Evolutionary conservation across 2,329 filamentous ascomycete species (phyloP), one percentile per base, ranked within the genome.

Genomic region (Exophiala mesophila): DNA sequence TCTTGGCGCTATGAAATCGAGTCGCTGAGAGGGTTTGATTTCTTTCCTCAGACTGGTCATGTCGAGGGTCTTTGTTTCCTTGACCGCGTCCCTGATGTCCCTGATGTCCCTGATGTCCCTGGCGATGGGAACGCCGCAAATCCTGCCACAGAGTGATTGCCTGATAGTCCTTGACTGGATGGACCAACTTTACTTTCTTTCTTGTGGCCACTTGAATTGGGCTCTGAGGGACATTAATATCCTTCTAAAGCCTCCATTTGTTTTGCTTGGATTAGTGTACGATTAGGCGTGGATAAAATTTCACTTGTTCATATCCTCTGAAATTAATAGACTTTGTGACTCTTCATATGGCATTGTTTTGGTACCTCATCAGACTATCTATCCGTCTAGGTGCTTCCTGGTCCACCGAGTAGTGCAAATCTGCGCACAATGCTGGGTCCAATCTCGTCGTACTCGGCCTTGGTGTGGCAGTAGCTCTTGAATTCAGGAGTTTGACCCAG

Each of bases 401-500:
- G 92, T 16, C 90, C 92, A 63, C 92, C 92, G 52, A 97, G 73
- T 53, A 97, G 75, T 52, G 89, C 90, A 66, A 97, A 97, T 70
- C 90, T 82, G 67, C 90, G 80, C 47, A 96, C 90, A 66, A 96
- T 96, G 64, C 88, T 89, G 12, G 90, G 90, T 13, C 92, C 90
- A 63, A 94, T 89, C 72, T 96, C 90, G 67, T 96, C 86, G 64
- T 96, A 96, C 74, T 90, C 67, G 36, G 63, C 68, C 73, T 92
- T 92, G 44, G 86, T 98, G 69, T 98, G 94, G 72, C 92, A 98
- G 71, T 97, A 98, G 62, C 88, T 96, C 64, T 88, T 81, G 76
- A 98, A 98, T 68, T 98, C 94, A 3, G 94, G 90, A 5, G 92
- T 98, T 72, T 97, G 90, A 41, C 90, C 94, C 48, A 98, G 74